A percentile compares a stretch with the other conserved stretches of the same genome.
These are phyloP conservation scores for Didymella segeticola DNA, from an alignment of 2,329 filamentous ascomycete species.

Conservation along the genomic window DNA sequence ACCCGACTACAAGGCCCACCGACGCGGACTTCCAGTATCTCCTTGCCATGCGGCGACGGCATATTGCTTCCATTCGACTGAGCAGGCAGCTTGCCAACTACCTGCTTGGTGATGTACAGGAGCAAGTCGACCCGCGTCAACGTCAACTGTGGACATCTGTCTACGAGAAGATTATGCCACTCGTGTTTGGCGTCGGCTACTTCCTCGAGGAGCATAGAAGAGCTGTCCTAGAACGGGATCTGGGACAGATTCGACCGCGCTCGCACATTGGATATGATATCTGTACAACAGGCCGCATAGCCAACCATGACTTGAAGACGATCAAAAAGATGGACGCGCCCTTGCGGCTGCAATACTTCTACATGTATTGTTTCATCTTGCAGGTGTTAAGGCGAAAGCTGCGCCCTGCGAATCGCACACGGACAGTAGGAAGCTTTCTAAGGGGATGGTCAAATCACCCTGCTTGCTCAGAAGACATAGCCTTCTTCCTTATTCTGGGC, in stretches of 20 bases:
- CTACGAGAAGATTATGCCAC: slow-evolving; percentile 46
- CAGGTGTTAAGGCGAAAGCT: slow-evolving; percentile 43
- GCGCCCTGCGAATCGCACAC: slow-evolving; percentile 38
- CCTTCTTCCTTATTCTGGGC: slow-evolving; percentile 45
- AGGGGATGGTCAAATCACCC: slow-evolving; percentile 43
- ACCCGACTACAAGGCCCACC: slow-evolving; percentile 39
- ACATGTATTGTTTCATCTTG: slow-evolving; percentile 48
- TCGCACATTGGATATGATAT: slow-evolving; percentile 46
- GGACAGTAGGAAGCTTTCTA: slow-evolving; percentile 39
- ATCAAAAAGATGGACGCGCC: slow-evolving; percentile 41
- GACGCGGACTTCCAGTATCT: slow-evolving; percentile 44
- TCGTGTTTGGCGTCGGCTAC: slow-evolving; percentile 47
- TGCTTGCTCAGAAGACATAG: slow-evolving; percentile 45
- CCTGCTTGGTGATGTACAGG: slow-evolving; percentile 39
- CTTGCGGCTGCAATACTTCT: slow-evolving; percentile 46
- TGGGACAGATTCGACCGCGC: slow-evolving; percentile 42
- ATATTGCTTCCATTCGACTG: slow-evolving; percentile 45
- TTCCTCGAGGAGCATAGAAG: slow-evolving; percentile 47
- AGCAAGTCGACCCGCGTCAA: slow-evolving; percentile 35
- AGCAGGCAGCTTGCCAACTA: slow-evolving; percentile 44
- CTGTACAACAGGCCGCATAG: slow-evolving; percentile 41
- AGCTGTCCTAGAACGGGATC: slow-evolving; percentile 40
- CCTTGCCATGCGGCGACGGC: slow-evolving; percentile 43
- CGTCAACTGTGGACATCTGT: slow-evolving; percentile 45
- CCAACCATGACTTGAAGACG: slow-evolving; percentile 36